Conservation (phyloP, 2,329 filamentous ascomycete genomes). For the Rosellinia necatrix region DNA sequence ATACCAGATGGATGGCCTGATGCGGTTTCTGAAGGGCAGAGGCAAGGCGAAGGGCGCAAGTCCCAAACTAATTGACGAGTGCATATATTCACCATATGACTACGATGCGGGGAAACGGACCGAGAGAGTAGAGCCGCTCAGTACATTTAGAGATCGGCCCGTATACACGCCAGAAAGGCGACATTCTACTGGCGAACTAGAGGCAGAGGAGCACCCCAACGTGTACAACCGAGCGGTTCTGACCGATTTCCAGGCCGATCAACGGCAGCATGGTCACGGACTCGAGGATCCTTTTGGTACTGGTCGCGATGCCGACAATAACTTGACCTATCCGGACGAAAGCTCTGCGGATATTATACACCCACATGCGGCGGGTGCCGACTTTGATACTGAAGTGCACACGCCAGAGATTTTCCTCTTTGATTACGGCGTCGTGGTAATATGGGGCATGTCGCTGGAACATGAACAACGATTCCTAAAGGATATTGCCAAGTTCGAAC, state of each 20-base stretch:
- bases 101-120: slow-evolving; percentile 58
- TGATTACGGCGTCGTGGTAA: slow-evolving; percentile 95
- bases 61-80: slow-evolving; percentile 95
- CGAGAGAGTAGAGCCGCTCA: slow-evolving; percentile 46
- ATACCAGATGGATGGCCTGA: slow-evolving; percentile 86
- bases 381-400: slow-evolving; percentile 87
- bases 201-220: slow-evolving; percentile 64
- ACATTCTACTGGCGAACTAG: slow-evolving; percentile 76
- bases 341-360: slow-evolving; percentile 42
- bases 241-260: slow-evolving; percentile 60
- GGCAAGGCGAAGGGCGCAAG: slow-evolving; percentile 76
- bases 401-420: slow-evolving; percentile 96
- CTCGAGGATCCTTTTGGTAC: slow-evolving; percentile 34
- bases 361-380: slow-evolving; percentile 52
- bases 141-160: slow-evolving; percentile 43
- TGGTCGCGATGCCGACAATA: slow-evolving; percentile 42
- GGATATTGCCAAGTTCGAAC: slow-evolving; percentile 92
- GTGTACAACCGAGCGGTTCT: slow-evolving; percentile 65
- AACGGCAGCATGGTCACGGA: slow-evolving; percentile 32
- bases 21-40: slow-evolving; percentile 88
- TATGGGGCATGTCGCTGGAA: slow-evolving; percentile 94
- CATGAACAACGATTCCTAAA: slow-evolving; percentile 92
- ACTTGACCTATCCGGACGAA: slow-evolving; percentile 43
- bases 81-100: slow-evolving; percentile 92
- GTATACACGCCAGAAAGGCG: slow-evolving; percentile 64